Conservation (phyloP, 805 yeast species). For the Candida insectalens region DNA sequence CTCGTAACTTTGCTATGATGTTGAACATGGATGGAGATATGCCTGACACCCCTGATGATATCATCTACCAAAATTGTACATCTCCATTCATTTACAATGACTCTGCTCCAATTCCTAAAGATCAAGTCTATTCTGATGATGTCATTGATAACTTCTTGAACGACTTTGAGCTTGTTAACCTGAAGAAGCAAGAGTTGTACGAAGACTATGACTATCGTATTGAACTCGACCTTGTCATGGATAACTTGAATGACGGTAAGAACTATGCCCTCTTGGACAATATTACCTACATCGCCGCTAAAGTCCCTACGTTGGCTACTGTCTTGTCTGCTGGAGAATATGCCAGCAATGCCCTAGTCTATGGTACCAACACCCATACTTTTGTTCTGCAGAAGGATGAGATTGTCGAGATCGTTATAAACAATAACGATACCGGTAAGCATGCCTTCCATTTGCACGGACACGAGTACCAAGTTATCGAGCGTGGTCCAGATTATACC, state of each 20-base stretch:
- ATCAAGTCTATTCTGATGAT: conserved; percentile 33
- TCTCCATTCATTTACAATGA: conserved; percentile 49
- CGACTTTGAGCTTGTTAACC: conserved; percentile 70
- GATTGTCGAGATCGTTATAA: conserved; percentile 70
- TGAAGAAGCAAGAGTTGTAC: conserved; percentile 39
- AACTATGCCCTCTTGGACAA: conserved; percentile 95
- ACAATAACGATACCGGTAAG: conserved; percentile 82
- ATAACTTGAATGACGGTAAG: conserved; percentile 75
- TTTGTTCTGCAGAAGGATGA: conserved; percentile 58
- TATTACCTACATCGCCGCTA: conserved; percentile 66
- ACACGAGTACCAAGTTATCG: conserved; percentile 74
- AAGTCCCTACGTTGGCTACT: conserved; percentile 80
- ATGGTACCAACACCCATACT: conserved; percentile 77
- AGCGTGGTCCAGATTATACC: conserved; percentile 53
- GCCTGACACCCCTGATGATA: conserved; percentile 68
- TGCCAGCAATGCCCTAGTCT: conserved; percentile 42
- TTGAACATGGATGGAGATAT: conserved; percentile 72
- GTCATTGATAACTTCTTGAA: conserved; percentile 46
- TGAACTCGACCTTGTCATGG: conserved; percentile 72
- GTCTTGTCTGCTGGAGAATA: conserved; percentile 61
- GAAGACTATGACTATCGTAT: conserved; percentile 65
- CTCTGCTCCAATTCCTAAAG: conserved; percentile 33
- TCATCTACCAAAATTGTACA: conserved; percentile 62
- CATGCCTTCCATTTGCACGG: conserved; percentile 99
- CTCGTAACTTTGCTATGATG: conserved; percentile 70